Evolutionary conservation across 2,329 filamentous ascomycete genomes (phyloP).

Genomic region (Ophiosphaerella herpotricha): DNA sequence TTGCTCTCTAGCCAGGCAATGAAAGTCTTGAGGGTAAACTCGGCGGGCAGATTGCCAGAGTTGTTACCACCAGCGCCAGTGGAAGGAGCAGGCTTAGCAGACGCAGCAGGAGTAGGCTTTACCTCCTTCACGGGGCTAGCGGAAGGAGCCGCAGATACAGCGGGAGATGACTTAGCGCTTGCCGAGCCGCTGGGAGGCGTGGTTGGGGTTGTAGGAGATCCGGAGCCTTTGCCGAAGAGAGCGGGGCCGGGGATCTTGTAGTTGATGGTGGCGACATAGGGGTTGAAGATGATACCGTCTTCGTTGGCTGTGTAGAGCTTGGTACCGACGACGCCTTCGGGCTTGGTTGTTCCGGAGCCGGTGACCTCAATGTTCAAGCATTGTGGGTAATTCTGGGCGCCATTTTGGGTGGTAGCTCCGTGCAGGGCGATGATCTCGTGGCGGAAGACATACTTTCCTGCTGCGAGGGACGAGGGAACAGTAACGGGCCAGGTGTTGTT

Average conservation of each 20-base stretch:
- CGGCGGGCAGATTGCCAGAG: constrained; percentile 25
- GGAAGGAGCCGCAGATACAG: constrained; percentile 9
- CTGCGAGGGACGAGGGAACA: constrained; percentile 50
- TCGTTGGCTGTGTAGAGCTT: constrained; percentile 52
- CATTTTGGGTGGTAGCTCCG: constrained; percentile 48
- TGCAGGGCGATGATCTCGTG: constrained; percentile 61
- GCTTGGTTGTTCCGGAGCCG: constrained; percentile 49
- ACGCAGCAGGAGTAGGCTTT: not conserved
- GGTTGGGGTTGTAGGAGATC: constrained; percentile 16
- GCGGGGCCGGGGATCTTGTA: constrained; percentile 53
- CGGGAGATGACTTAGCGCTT: constrained; percentile 10
- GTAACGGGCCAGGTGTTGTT: constrained; percentile 56
- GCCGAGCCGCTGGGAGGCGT: constrained; percentile 5
- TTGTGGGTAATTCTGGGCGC: constrained; percentile 60
- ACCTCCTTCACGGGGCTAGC: not conserved
- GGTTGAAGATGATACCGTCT: constrained; percentile 50
- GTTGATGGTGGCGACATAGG: constrained; percentile 40
- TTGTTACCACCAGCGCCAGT: constrained; percentile 8
- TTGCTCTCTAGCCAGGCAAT: constrained; percentile 40
- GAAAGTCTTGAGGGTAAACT: constrained; percentile 42
- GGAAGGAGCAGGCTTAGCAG: constrained; percentile 19
- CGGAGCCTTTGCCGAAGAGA: constrained; percentile 33
- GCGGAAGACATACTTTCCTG: constrained; percentile 61
- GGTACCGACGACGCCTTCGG: constrained; percentile 57
- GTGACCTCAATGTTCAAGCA: constrained; percentile 58